phyloP scores from a whole-genome alignment of 192 early-diverging fungal genomes.

The Phycomyces nitens region DNA sequence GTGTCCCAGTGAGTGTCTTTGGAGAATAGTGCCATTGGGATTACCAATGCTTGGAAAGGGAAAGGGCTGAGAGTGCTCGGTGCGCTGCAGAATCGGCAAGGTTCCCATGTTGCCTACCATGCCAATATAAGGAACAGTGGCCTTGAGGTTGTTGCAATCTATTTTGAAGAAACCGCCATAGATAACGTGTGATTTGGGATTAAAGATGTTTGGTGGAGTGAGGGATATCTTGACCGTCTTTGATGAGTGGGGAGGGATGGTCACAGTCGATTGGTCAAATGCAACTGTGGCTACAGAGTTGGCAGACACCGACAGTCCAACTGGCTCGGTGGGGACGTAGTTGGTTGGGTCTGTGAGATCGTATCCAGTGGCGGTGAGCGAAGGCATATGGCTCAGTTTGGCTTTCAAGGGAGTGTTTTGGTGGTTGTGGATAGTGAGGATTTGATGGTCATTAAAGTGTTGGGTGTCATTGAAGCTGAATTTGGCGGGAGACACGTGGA shows the following conservation, averaged over 20 bases:
- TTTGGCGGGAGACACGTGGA: constrained; percentile 38
- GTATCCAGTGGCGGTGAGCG: constrained; percentile 37
- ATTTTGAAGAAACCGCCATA: constrained; percentile 43
- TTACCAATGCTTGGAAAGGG: constrained; percentile 29
- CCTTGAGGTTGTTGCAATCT: constrained; percentile 5
- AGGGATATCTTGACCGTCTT: constrained; percentile 7
- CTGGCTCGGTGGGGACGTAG: constrained; percentile 14
- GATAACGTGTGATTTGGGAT: constrained; percentile 18
- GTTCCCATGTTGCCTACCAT: constrained; percentile 38
- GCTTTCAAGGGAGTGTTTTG: constrained; percentile 28
- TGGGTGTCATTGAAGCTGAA: constrained; percentile 47
- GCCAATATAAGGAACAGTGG: constrained; percentile 40
- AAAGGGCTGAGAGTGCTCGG: constrained; percentile 7
- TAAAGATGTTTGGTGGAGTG: constrained; percentile 26
- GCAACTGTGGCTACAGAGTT: not conserved
- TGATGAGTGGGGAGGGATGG: constrained; percentile 3
- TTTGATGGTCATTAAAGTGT: constrained; percentile 22
- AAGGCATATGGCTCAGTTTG: constrained; percentile 30
- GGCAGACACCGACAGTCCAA: constrained; percentile 7
- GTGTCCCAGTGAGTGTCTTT: not conserved
- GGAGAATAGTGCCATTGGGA: constrained; percentile 9
- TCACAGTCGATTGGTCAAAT: constrained; percentile 5
- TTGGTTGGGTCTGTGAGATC: constrained; percentile 2
- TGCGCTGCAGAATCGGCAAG: constrained; percentile 37
- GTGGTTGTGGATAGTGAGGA: constrained; percentile 37